These are phyloP conservation scores for Debaryomyces hansenii DNA, from an alignment of 805 yeast species.

Conservation along the genomic window DNA sequence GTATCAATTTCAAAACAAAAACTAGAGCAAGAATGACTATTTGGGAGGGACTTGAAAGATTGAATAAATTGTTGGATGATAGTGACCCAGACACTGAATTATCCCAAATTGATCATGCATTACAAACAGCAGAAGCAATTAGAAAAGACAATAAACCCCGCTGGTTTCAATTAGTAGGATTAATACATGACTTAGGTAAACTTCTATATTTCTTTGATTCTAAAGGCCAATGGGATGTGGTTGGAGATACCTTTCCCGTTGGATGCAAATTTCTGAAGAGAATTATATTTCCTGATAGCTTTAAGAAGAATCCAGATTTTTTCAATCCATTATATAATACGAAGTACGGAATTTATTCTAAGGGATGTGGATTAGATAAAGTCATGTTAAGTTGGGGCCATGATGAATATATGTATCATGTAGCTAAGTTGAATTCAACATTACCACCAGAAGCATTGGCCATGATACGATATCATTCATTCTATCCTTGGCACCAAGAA, in stretches of 20 bases:
- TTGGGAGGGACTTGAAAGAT: slow-evolving; percentile 67
- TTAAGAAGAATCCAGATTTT: slow-evolving; percentile 59
- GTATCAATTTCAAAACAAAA: slow-evolving; percentile 70
- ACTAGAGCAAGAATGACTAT: slow-evolving; percentile 65
- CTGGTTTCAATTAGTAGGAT: slow-evolving; percentile 75
- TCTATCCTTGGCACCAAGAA: slow-evolving; percentile 77
- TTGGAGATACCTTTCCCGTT: slow-evolving; percentile 76
- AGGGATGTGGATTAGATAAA: slow-evolving; percentile 64
- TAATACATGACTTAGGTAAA: slow-evolving; percentile 72
- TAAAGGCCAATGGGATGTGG: slow-evolving; percentile 79
- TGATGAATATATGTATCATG: slow-evolving; percentile 75
- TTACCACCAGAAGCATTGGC: slow-evolving; percentile 68
- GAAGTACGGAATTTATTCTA: slow-evolving; percentile 65
- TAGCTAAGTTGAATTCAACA: slow-evolving; percentile 63
- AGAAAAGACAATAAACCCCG: slow-evolving; percentile 65
- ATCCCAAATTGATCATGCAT: slow-evolving; percentile 72
- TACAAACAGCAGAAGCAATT: slow-evolving; percentile 76
- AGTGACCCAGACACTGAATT: slow-evolving; percentile 76
- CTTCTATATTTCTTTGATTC: slow-evolving; percentile 68
- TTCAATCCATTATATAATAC: slow-evolving; percentile 64
- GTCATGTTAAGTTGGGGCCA: slow-evolving; percentile 81
- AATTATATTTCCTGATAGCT: slow-evolving; percentile 61
- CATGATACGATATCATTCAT: slow-evolving; percentile 73
- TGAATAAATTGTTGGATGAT: slow-evolving; percentile 65
- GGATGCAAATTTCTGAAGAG: slow-evolving; percentile 65